These are phyloP conservation scores for Chlorella sp. DNA, from an alignment of 139 green algal species.

Conservation along the genomic window DNA sequence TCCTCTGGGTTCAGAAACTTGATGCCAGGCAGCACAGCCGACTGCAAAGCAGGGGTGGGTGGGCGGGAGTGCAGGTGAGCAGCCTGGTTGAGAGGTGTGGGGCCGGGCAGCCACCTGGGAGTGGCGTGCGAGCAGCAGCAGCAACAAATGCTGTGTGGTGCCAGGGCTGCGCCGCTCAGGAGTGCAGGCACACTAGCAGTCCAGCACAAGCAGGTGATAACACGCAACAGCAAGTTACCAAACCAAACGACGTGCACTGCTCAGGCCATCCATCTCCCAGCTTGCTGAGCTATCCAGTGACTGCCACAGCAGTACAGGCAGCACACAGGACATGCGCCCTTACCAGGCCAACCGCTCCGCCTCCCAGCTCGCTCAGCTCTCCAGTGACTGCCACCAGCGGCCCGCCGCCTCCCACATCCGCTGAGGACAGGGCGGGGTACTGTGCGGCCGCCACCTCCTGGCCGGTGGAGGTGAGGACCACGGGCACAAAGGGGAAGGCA, in stretches of 20 bases:
- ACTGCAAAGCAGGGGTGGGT: background rate
- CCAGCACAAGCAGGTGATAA: background rate
- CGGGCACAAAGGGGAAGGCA: slow-evolving; percentile 8
- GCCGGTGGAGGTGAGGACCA: slow-evolving; percentile 6
- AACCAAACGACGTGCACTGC: too few relatives aligned
- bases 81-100: background rate
- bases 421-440: background rate
- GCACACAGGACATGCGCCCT: background rate
- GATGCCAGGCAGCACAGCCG: slow-evolving; percentile 21
- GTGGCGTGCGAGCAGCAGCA: too few relatives aligned
- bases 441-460: slow-evolving; percentile 12
- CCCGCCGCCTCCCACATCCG: background rate
- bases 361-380: background rate
- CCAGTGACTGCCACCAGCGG: slow-evolving; percentile 5
- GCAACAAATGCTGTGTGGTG: background rate
- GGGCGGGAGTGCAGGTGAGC: background rate
- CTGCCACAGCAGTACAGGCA: background rate
- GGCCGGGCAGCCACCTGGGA: too few relatives aligned
- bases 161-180: too few relatives aligned
- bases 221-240: too few relatives aligned
- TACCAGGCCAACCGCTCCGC: background rate
- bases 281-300: too few relatives aligned
- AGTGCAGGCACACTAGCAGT: background rate
- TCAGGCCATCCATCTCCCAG: too few relatives aligned
- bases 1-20: slow-evolving; percentile 16